Evolutionary conservation across 768 basidiomycete genomes (phyloP).

Genomic region (Pisolithus albus): DNA sequence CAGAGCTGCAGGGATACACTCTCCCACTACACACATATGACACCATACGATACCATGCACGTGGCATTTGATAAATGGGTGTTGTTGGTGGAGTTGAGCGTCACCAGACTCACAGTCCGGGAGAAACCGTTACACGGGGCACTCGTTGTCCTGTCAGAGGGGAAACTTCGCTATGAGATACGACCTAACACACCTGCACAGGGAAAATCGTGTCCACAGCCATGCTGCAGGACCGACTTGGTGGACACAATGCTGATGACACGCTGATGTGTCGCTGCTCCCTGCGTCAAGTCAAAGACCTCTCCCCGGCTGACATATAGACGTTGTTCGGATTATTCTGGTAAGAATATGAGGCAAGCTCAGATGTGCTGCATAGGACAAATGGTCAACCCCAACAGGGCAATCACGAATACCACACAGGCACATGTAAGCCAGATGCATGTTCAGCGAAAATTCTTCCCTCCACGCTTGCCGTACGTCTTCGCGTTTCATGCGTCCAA

Average conservation of each 20-base stretch:
- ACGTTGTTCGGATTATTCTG: slow-evolving; percentile 63
- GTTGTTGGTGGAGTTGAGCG: slow-evolving; percentile 68
- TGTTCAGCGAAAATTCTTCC: slow-evolving; percentile 91
- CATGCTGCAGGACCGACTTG: slow-evolving; percentile 60
- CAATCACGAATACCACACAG: slow-evolving; percentile 90
- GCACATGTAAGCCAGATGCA: slow-evolving; percentile 92
- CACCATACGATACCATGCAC: too few relatives aligned
- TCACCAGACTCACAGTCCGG: slow-evolving; percentile 76
- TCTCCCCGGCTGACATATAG: slow-evolving; percentile 80
- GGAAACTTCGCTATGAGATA: not conserved
- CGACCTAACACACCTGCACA: slow-evolving; percentile 60
- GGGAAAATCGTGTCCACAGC: slow-evolving; percentile 80
- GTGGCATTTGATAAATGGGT: slow-evolving; percentile 69
- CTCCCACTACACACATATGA: too few relatives aligned
- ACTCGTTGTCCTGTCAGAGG: slow-evolving; percentile 39
- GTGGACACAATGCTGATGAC: slow-evolving; percentile 65
- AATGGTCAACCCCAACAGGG: slow-evolving; percentile 77
- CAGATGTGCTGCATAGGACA: slow-evolving; percentile 93
- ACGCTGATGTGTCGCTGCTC: slow-evolving; percentile 61
- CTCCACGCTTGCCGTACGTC: slow-evolving; percentile 97
- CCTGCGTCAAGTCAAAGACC: slow-evolving; percentile 77
- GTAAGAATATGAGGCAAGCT: slow-evolving; percentile 68
- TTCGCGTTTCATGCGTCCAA: slow-evolving; percentile 90
- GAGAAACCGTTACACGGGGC: slow-evolving; percentile 85
- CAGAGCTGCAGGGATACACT: too few relatives aligned